A percentile compares a stretch with the other conserved stretches of the same genome.
These are phyloP conservation scores for Zygosaccharomyces sapae DNA, from an alignment of 1,139 yeast species.

Conservation along the genomic window DNA sequence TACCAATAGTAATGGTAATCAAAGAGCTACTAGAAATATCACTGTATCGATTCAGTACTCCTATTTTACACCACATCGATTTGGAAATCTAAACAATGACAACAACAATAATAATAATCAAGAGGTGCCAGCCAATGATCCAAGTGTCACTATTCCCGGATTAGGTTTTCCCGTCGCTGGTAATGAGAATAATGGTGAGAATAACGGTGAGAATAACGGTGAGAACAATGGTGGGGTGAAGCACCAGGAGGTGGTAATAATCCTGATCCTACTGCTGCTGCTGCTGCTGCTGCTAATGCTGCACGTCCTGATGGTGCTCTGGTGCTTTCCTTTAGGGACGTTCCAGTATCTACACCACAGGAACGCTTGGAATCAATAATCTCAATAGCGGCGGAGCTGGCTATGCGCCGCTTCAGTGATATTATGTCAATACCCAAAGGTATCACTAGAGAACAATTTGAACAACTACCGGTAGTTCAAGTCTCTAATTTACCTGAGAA, in stretches of 20 bases:
- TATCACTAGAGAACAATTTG: conserved; percentile 50
- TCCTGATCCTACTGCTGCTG: conserved; percentile 3
- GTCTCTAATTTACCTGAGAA: conserved; percentile 32
- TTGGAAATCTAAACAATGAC: conserved; percentile 12
- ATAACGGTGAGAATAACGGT: too few relatives aligned
- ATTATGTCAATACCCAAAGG: conserved; percentile 45
- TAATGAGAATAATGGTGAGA: neutral
- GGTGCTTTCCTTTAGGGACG: conserved; percentile 60
- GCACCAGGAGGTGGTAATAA: neutral
- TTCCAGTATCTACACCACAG: conserved; percentile 39
- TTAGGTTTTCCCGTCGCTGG: neutral
- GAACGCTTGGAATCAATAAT: conserved; percentile 48
- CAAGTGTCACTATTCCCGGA: conserved; percentile 1
- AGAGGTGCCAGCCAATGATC: conserved; percentile 5
- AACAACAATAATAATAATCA: conserved; percentile 3
- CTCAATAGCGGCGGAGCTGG: conserved; percentile 65
- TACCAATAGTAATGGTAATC: conserved; percentile 10
- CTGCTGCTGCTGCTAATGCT: conserved; percentile 10
- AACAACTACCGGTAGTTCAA: conserved; percentile 42
- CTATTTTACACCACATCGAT: conserved; percentile 19
- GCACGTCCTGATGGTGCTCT: conserved; percentile 32
- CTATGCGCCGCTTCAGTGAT: conserved; percentile 55
- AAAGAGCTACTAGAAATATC: conserved; percentile 25
- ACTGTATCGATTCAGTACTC: conserved; percentile 35
- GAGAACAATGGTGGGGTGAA: too few relatives aligned